A percentile compares a stretch with the other conserved stretches of the same genome.
These are phyloP conservation scores for Bolboschoenus planiculmis DNA, from an alignment of 176 grass and related monocot species.

Conservation along the genomic window DNA sequence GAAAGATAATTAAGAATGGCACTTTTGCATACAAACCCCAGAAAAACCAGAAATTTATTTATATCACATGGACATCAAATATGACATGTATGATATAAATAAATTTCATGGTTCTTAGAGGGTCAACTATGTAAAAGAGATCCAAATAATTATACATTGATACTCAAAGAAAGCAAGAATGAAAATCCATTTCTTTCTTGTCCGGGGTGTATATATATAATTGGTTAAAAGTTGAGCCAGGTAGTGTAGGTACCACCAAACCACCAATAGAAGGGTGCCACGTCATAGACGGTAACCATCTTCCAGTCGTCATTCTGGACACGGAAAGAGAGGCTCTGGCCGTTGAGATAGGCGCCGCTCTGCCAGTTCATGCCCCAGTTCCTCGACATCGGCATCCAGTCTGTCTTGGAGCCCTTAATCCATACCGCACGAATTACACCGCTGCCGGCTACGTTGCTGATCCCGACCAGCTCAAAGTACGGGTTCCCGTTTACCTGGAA, in stretches of 20 bases:
- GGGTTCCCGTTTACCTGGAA: constrained; percentile 34
- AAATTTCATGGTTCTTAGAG: background rate
- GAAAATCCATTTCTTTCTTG: background rate
- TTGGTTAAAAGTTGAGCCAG: background rate
- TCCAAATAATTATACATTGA: background rate
- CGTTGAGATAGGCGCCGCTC: constrained; percentile 27
- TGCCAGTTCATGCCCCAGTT: constrained; percentile 73
- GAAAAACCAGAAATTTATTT: background rate
- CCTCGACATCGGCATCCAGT: constrained; percentile 44
- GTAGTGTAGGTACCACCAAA: constrained; percentile 5
- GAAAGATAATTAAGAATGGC: background rate
- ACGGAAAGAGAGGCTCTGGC: constrained; percentile 37
- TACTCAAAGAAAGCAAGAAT: background rate
- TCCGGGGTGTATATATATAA: background rate
- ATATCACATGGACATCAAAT: background rate
- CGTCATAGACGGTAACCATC: background rate
- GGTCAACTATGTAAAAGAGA: background rate
- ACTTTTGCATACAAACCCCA: background rate
- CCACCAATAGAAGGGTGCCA: constrained; percentile 10
- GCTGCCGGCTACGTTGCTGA: constrained; percentile 33
- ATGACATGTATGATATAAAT: background rate
- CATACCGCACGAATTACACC: constrained; percentile 38
- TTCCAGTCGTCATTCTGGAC: constrained; percentile 7
- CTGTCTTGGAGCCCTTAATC: constrained; percentile 18
- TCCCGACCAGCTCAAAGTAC: constrained; percentile 38